Evolutionary conservation across 2,329 filamentous ascomycete species (phyloP), one percentile per base, ranked within the genome.

Genomic region (Fusarium illudens): DNA sequence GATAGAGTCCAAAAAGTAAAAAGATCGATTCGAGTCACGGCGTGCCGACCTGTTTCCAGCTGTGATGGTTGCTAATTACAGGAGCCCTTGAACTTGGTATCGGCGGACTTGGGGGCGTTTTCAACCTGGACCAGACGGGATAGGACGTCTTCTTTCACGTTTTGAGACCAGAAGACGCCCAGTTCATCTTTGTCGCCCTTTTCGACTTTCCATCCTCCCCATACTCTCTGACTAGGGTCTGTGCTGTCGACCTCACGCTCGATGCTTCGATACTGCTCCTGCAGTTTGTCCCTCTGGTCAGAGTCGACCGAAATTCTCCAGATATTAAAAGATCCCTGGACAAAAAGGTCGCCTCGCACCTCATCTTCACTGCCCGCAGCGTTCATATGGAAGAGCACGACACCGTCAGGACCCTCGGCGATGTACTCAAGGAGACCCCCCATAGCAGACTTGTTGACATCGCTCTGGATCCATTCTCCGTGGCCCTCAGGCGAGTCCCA

Each of bases 401-500:
- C 72, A 27, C 75, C 68, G 30, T 70, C 60, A 12, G 72, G 67
- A 2, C 75, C 77, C 6, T 78, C 73, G 6, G 74, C 72, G 34
- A 83, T 75, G 55, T 79, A 78, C 4, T 65, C 58, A 22, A 60
- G 64, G 11, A 84, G 67, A 22, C 72, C 70, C 17, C 68, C 72
- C 64, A 82, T 80, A 55, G 76, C 70, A 6, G 62, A 52, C 51
- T 76, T 63, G 70, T 85, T 84, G 30, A 80, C 80, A 4, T 75
- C 65, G 52, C 79, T 81, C 44, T 75, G 73, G 50, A 84, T 79
- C 83, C 84, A 86, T 51, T 77, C 65, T 48, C 61, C 64, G 60
- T 85, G 82, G 6, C 77, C 78, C 13, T 76, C 77, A 19, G 77
- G 76, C 0, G 79, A 81, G 57, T 79, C 75, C 84, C 83, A 85